Conservation (phyloP, 2,329 filamentous ascomycete species). For the Colletotrichum sp. region DNA sequence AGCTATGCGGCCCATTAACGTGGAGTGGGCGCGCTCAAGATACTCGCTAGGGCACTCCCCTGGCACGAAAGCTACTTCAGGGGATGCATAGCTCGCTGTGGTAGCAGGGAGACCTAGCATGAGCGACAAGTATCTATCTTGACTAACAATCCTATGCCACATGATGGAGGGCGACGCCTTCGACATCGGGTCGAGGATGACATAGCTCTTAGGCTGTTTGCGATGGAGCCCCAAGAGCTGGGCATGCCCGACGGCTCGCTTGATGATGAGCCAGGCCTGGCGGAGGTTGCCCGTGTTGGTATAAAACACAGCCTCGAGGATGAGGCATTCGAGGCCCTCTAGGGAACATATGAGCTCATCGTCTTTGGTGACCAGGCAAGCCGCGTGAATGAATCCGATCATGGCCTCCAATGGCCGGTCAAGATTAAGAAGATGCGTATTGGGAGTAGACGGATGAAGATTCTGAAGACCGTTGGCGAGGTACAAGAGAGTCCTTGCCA, state of each 20-base stretch:
- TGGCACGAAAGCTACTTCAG: not conserved
- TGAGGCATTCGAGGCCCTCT: conserved; percentile 46
- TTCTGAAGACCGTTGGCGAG: not conserved
- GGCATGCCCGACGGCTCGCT: conserved; percentile 42
- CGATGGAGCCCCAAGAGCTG: conserved; percentile 47
- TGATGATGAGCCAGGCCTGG: conserved; percentile 39
- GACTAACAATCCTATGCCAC: conserved; percentile 40
- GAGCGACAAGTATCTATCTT: conserved; percentile 41
- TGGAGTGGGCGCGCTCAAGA: not conserved
- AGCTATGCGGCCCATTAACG: conserved; percentile 28
- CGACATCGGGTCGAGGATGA: not conserved
- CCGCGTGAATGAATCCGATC: conserved; percentile 33
- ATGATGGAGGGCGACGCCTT: conserved; percentile 23
- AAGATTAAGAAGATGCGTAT: conserved; percentile 4
- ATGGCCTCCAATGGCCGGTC: conserved; percentile 25
- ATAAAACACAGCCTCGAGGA: conserved; percentile 44
- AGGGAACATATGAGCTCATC: conserved; percentile 38
- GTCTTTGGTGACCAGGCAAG: conserved; percentile 36
- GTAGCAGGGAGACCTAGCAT: conserved; percentile 42
- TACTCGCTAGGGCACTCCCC: not conserved
- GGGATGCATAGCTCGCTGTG: not conserved
- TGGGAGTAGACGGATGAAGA: conserved; percentile 27
- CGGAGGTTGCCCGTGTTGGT: conserved; percentile 43
- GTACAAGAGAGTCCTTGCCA: not conserved
- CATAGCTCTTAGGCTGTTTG: not conserved